These are phyloP conservation scores for Globisporangium echinulatum DNA, from an alignment of 352 stramenopile genomes.

Conservation along the genomic window DNA sequence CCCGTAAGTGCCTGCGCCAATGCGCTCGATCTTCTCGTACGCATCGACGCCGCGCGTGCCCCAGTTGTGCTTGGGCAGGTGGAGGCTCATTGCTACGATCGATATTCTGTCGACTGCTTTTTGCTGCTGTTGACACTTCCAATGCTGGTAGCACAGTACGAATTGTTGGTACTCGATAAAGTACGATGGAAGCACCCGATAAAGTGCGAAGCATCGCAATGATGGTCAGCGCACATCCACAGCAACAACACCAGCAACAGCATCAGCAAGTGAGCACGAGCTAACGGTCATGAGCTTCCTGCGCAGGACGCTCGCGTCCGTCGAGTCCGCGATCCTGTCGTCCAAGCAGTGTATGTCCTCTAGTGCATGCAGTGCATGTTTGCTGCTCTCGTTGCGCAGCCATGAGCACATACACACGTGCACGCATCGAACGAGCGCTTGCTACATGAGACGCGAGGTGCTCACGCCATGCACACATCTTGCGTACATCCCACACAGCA, in stretches of 20 bases:
- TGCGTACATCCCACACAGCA: conserved; percentile 21
- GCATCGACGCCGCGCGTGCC: conserved; percentile 75
- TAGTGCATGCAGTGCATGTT: conserved; percentile 1
- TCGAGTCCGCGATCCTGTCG: conserved; percentile 71
- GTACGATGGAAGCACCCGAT: not conserved
- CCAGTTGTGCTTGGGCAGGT: conserved; percentile 82
- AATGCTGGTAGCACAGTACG: not conserved
- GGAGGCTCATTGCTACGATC: conserved; percentile 58
- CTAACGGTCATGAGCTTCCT: conserved; percentile 61
- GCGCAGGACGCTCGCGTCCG: conserved; percentile 54
- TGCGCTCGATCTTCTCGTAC: conserved; percentile 88
- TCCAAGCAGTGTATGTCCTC: conserved; percentile 68
- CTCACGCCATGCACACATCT: too few species aligned
- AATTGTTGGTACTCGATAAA: not conserved
- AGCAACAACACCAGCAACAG: not conserved
- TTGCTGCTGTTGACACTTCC: not conserved
- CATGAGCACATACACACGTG: too few species aligned
- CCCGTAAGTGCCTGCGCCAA: conserved; percentile 86
- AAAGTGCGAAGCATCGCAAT: not conserved
- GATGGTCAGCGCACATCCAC: not conserved
- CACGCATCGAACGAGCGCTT: too few species aligned
- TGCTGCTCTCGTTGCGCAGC: not conserved
- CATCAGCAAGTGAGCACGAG: too few species aligned
- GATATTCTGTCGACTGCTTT: too few species aligned
- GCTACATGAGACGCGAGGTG: too few species aligned